Conservation (phyloP, 2,329 filamentous ascomycete genomes). For the Zarea fungicola region DNA sequence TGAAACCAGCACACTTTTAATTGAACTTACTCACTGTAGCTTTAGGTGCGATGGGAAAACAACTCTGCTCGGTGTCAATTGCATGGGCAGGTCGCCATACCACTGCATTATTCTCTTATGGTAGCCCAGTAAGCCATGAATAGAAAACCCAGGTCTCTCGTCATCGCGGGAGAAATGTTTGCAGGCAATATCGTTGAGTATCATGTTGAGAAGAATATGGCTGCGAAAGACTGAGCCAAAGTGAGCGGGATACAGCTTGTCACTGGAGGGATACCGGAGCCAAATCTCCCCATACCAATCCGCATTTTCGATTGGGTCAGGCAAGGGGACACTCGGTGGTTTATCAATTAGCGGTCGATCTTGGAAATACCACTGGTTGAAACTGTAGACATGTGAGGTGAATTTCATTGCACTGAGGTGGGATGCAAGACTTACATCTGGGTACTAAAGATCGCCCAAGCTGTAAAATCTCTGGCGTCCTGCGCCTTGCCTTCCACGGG, state of each 20-base stretch:
- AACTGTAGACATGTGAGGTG: slow-evolving; percentile 14
- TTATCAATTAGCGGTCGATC: slow-evolving; percentile 23
- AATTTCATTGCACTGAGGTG: background rate
- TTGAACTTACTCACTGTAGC: slow-evolving; percentile 27
- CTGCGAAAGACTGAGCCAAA: slow-evolving; percentile 27
- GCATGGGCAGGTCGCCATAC: slow-evolving; percentile 23
- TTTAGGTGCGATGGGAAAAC: slow-evolving; percentile 31
- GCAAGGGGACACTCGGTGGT: slow-evolving; percentile 27
- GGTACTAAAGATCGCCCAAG: slow-evolving; percentile 33
- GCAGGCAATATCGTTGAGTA: slow-evolving; percentile 26
- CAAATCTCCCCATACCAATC: slow-evolving; percentile 32
- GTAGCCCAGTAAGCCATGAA: slow-evolving; percentile 18
- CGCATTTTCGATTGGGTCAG: slow-evolving; percentile 19
- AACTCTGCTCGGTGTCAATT: slow-evolving; percentile 24
- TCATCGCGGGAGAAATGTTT: slow-evolving; percentile 16
- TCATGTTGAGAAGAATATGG: slow-evolving; percentile 24
- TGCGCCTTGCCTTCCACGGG: slow-evolving; percentile 16
- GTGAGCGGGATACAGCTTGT: slow-evolving; percentile 17
- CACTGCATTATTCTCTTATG: slow-evolving; percentile 21
- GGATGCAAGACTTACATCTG: slow-evolving; percentile 21
- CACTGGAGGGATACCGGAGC: slow-evolving; percentile 29
- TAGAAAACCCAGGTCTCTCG: slow-evolving; percentile 16
- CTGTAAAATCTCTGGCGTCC: slow-evolving; percentile 23
- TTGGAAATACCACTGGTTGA: slow-evolving; percentile 22
- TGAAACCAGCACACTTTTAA: background rate